Percentiles rank a stretch among this genome's conserved stretches.
phyloP scores from a whole-genome alignment of 1,139 yeast species.

The Tardiomyces blankii region DNA sequence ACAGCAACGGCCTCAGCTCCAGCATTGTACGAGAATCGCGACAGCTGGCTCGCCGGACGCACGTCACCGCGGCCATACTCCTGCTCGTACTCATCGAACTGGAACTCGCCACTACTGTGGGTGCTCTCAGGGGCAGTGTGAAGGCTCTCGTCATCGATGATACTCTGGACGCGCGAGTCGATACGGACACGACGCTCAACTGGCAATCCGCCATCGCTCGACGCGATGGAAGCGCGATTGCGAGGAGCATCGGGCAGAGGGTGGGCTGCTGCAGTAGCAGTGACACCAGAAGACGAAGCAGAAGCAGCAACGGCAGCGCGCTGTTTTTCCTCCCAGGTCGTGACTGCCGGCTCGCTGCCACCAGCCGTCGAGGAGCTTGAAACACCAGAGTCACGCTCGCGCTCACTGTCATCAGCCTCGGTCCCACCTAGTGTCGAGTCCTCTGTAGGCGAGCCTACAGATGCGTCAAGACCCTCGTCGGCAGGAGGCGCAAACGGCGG shows the following conservation, averaged over 20 bases:
- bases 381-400: not conserved
- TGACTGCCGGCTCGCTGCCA: not conserved
- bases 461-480: not conserved
- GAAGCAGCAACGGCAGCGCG: not conserved
- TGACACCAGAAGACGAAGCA: too few species aligned
- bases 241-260: too few species aligned
- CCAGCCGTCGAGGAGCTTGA: not conserved
- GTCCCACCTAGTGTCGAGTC: not conserved
- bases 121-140: not conserved
- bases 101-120: not conserved
- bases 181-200: not conserved
- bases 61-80: not conserved
- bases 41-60: not conserved
- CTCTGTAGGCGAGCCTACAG: not conserved
- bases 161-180: not conserved
- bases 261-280: too few species aligned
- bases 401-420: not conserved
- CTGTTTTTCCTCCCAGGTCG: not conserved
- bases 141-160: not conserved
- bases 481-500: not conserved
- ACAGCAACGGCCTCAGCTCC: not conserved
- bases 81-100: not conserved
- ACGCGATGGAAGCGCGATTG: too few species aligned
- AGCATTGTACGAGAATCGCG: not conserved
- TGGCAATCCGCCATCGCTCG: too few species aligned